Evolutionary conservation across 768 basidiomycete genomes (phyloP).

Genomic region (Roridomyces roridus): DNA sequence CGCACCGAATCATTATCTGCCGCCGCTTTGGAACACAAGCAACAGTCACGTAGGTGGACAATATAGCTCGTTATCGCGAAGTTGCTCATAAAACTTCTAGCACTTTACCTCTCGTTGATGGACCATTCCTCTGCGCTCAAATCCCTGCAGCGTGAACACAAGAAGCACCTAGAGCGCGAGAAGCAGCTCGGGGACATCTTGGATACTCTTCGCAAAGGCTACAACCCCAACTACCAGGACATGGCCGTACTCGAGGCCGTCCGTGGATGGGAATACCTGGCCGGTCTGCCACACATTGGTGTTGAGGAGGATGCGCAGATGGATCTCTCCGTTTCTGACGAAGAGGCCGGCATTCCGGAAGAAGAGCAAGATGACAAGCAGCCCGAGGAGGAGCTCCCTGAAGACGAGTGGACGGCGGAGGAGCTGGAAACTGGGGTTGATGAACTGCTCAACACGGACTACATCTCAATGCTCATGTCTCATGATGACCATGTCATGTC

Average conservation of each 20-base stretch:
- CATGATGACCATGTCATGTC: conserved; percentile 74
- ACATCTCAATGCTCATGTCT: conserved; percentile 75
- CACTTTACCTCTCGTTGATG: conserved; percentile 77
- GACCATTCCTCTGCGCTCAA: conserved; percentile 78
- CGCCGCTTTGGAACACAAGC: conserved; percentile 83
- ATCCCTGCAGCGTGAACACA: conserved; percentile 75
- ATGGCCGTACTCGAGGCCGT: conserved; percentile 99
- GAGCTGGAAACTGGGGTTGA: conserved; percentile 66
- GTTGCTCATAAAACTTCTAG: conserved; percentile 44
- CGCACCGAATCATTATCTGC: conserved; percentile 79
- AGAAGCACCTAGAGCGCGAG: conserved; percentile 77
- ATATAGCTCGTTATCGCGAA: background rate
- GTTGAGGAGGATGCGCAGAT: conserved; percentile 57
- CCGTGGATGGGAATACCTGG: conserved; percentile 86
- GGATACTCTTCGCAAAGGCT: conserved; percentile 77
- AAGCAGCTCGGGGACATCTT: conserved; percentile 84
- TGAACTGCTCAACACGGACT: conserved; percentile 65
- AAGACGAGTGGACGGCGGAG: conserved; percentile 65
- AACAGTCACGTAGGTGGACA: conserved; percentile 78
- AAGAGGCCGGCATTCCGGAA: conserved; percentile 37
- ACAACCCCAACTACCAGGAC: conserved; percentile 99
- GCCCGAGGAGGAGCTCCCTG: conserved; percentile 57
- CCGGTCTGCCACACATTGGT: conserved; percentile 73
- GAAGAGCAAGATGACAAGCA: conserved; percentile 35
- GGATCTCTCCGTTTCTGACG: conserved; percentile 36